These are phyloP conservation scores for Fimicolochytrium jonesii DNA, from an alignment of 192 early-diverging fungal species.

Conservation along the genomic window DNA sequence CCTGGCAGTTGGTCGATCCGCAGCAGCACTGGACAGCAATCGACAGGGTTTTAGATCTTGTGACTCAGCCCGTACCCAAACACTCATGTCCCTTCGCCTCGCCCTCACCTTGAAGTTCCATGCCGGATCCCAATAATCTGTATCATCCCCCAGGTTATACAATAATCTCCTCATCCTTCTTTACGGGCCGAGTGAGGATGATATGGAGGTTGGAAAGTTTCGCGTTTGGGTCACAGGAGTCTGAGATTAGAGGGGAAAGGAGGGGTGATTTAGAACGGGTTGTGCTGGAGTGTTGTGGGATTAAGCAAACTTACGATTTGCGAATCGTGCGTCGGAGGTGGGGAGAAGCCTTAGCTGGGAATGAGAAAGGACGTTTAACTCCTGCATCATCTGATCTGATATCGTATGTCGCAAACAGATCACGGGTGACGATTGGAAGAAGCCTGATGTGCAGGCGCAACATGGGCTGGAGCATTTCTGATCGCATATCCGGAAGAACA, in stretches of 20 bases:
- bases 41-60: too few species aligned
- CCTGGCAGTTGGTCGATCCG: slow-evolving; percentile 15
- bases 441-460: neutral
- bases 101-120: slow-evolving; percentile 35
- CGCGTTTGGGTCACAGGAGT: slow-evolving; percentile 38
- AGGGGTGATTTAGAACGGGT: neutral
- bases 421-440: slow-evolving; percentile 10
- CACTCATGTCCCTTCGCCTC: too few species aligned
- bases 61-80: too few species aligned
- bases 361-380: too few species aligned
- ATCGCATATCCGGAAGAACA: neutral
- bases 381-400: too few species aligned
- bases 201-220: slow-evolving; percentile 23
- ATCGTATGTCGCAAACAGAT: slow-evolving; percentile 16
- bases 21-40: slow-evolving; percentile 10
- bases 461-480: neutral
- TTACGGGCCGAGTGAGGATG: slow-evolving; percentile 11
- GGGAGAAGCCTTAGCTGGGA: slow-evolving; percentile 27
- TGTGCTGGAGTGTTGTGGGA: too few species aligned
- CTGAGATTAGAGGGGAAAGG: neutral
- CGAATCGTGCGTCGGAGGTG: slow-evolving; percentile 29
- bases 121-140: slow-evolving; percentile 26
- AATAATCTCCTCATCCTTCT: slow-evolving; percentile 34
- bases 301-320: slow-evolving; percentile 37
- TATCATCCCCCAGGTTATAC: slow-evolving; percentile 26